A percentile compares a stretch with the other conserved stretches of the same genome.
These are phyloP conservation scores for Lolium rigidum DNA, from an alignment of 176 grass and related monocot genomes.

Conservation along the genomic window DNA sequence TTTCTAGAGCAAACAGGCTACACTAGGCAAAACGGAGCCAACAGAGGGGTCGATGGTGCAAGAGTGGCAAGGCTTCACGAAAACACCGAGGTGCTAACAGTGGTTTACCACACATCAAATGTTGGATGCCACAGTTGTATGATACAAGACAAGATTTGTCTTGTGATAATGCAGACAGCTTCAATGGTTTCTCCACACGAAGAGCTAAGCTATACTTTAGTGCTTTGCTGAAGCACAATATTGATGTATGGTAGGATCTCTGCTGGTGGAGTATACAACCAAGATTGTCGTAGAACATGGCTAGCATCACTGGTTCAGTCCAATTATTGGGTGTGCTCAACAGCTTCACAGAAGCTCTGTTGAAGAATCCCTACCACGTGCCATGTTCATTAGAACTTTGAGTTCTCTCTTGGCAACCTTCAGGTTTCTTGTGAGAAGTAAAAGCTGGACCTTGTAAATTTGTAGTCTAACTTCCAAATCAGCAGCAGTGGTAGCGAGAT, in stretches of 20 bases:
- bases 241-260: conserved; percentile 68
- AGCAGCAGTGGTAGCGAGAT: conserved; percentile 66
- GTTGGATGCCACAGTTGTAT: conserved; percentile 85
- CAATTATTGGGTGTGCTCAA: conserved; percentile 78
- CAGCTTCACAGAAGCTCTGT: conserved; percentile 82
- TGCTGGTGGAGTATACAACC: conserved; percentile 92
- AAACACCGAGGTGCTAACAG: conserved; percentile 78
- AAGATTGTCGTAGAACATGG: conserved; percentile 90
- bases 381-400: conserved; percentile 98
- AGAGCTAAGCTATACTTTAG: conserved; percentile 61
- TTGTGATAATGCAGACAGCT: conserved; percentile 71
- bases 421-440: conserved; percentile 83
- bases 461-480: conserved; percentile 90
- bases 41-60: conserved; percentile 66
- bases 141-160: conserved; percentile 77
- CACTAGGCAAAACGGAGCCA: conserved; percentile 96
- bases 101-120: conserved; percentile 83
- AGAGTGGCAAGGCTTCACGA: conserved; percentile 67
- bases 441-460: conserved; percentile 85
- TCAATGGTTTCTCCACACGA: conserved; percentile 68
- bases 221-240: conserved; percentile 78
- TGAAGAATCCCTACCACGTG: conserved; percentile 90
- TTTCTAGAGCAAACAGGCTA: conserved; percentile 73
- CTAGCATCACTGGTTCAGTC: conserved; percentile 70
- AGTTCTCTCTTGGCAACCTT: conserved; percentile 95